Base-by-base conservation (phyloP, 805 yeast genomes). In the Ogataea philodendri region DNA sequence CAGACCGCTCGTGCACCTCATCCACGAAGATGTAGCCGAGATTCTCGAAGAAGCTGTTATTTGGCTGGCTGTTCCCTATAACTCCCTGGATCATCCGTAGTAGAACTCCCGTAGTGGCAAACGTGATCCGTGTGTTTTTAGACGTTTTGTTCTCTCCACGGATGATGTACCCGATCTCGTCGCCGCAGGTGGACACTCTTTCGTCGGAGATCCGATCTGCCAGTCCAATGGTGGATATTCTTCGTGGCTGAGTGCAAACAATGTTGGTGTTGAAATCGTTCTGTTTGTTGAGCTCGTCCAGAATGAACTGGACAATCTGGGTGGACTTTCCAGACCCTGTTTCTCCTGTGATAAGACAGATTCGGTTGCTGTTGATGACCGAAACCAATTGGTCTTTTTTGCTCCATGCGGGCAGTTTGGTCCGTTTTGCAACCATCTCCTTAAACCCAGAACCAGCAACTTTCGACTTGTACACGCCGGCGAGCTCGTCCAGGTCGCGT, bases 241-340 rank as follows among this genome's bases (percentile, higher is more conserved):
- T 81, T 60, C 98, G 74, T 3, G 98, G 98, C 59, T 90, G 97
- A 0, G 97, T 88, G 60, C 96, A 88, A 1, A 90, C 65, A 4
- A 90, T 83, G 24, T 69, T 72, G 3, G 82, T 70, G 15, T 62
- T 57, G 44, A 69, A 80, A 42, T 74, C 74, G 0, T 72, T 72
- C 9, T 60, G 54, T 0, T 61, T 29, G 31, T 74, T 68, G 40
- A 85, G 51, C 24, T 78, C 68, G 55, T 90, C 97, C 11, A 90
- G 62, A 14, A 90, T 66, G 48, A 88, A 90, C 57, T 90, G 98
- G 5, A 87, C 96, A 5, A 86, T 77, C 56, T 90, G 98, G 0
- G 98, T 90, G 1, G 96, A 86, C 54, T 90, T 90, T 48, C 97
- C 97, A 1, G 97, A 89, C 49, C 97, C 97, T 0, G 97, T 90